phyloP scores from a whole-genome alignment of 768 basidiomycete species.

The Filobasidium wieringae region DNA sequence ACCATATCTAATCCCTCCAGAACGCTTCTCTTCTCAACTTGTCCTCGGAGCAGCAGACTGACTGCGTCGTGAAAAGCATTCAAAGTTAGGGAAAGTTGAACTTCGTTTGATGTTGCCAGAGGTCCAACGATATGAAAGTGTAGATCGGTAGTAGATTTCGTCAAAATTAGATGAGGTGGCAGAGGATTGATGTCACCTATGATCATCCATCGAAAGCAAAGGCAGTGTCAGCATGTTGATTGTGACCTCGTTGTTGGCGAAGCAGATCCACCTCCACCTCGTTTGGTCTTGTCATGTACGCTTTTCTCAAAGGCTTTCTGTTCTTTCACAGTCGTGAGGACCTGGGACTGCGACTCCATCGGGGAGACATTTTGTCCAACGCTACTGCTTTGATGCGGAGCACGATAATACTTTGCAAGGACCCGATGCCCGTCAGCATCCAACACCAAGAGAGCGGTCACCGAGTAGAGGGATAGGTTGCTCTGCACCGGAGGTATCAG shows the following conservation, averaged over 20 bases:
- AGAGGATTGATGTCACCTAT: conserved; percentile 84
- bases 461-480: conserved; percentile 77
- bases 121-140: conserved; percentile 86
- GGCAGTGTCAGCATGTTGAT: not conserved
- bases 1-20: conserved; percentile 90
- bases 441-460: conserved; percentile 77
- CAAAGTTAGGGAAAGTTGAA: conserved; percentile 83
- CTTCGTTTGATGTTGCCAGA: conserved; percentile 71
- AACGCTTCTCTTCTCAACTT: conserved; percentile 87
- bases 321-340: conserved; percentile 58
- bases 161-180: conserved; percentile 80
- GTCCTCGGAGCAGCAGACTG: conserved; percentile 70
- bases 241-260: conserved; percentile 14
- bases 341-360: not conserved
- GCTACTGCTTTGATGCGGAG: conserved; percentile 45
- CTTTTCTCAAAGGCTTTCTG: conserved; percentile 93
- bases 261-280: conserved; percentile 68
- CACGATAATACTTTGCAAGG: conserved; percentile 85
- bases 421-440: conserved; percentile 93
- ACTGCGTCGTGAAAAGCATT: conserved; percentile 75
- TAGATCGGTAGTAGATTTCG: conserved; percentile 89
- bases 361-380: conserved; percentile 25
- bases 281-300: conserved; percentile 88
- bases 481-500: no score
- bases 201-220: not conserved